Evolutionary conservation across 345 rosid species (phyloP).

Genomic region (Viola odorata): DNA sequence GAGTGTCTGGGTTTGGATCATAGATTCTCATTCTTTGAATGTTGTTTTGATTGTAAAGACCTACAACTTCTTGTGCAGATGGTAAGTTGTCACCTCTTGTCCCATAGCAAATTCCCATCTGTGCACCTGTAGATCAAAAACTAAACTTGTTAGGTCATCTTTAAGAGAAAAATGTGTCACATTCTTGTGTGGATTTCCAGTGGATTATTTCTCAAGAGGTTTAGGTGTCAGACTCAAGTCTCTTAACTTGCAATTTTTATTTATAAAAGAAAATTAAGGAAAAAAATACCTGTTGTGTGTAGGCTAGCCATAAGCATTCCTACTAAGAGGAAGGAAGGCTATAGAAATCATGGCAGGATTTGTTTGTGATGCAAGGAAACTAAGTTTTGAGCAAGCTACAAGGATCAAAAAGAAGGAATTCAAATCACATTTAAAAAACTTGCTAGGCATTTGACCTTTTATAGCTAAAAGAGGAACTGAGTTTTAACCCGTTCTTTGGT

Average conservation of each 20-base stretch:
- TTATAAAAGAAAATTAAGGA: too few species aligned
- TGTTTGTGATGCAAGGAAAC: neutral
- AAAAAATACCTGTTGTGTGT: slow-evolving; percentile 3
- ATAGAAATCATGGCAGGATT: neutral
- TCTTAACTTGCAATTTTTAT: too few species aligned
- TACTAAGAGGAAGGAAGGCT: neutral
- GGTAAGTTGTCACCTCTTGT: slow-evolving; percentile 17
- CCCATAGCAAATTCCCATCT: slow-evolving; percentile 23
- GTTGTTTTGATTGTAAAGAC: slow-evolving; percentile 10
- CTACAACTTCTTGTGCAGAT: slow-evolving; percentile 10
- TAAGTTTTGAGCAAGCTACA: neutral
- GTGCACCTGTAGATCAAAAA: slow-evolving; percentile 2
- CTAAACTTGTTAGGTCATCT: too few species aligned
- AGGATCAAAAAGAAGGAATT: neutral
- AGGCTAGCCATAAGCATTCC: neutral
- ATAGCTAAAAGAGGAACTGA: too few species aligned
- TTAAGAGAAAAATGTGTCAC: too few species aligned
- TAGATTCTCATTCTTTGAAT: slow-evolving; percentile 25
- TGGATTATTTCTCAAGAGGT: too few species aligned
- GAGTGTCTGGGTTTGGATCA: slow-evolving; percentile 28
- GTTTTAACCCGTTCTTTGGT: too few species aligned
- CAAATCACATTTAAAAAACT: too few species aligned
- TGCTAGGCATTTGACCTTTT: too few species aligned
- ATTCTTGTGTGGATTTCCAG: too few species aligned
- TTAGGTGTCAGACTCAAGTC: too few species aligned